Percentiles rank a stretch among this genome's conserved stretches.
Conservation (phyloP, 805 yeast species). For the Sugiyamaella marilandica region DNA sequence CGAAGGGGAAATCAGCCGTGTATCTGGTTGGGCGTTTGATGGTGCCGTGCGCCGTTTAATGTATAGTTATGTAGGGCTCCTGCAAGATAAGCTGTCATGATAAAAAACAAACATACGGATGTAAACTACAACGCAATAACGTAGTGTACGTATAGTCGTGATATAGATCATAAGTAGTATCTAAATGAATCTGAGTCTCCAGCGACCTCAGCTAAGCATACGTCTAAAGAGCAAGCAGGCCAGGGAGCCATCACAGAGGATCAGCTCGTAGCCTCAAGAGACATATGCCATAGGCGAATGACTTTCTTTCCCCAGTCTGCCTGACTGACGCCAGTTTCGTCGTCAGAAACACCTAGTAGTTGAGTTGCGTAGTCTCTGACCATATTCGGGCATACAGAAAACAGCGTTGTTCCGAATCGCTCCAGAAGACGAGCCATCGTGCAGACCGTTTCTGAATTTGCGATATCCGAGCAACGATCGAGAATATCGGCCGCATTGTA, state of each 20-base stretch:
- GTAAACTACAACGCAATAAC: too few species aligned
- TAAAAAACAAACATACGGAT: neutral
- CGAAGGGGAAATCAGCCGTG: too few species aligned
- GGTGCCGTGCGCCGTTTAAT: slow-evolving; percentile 3
- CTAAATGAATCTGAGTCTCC: too few species aligned
- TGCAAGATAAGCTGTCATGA: neutral
- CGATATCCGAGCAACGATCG: neutral
- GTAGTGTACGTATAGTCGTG: too few species aligned
- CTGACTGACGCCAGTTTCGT: neutral
- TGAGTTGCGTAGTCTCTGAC: neutral
- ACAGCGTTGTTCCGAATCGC: neutral
- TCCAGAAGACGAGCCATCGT: neutral
- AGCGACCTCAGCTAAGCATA: too few species aligned
- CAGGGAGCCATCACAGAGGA: too few species aligned
- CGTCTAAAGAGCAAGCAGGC: too few species aligned
- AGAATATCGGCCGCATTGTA: neutral
- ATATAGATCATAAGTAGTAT: too few species aligned
- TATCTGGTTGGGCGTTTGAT: neutral
- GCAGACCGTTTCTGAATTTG: neutral
- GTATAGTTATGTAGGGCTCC: neutral
- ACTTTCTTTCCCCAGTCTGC: neutral
- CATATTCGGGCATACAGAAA: neutral
- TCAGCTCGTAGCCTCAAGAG: slow-evolving; percentile 4
- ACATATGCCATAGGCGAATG: slow-evolving; percentile 4
- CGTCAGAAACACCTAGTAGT: neutral